phyloP scores from a whole-genome alignment of 768 basidiomycete genomes.

The Dendrothele bispora region DNA sequence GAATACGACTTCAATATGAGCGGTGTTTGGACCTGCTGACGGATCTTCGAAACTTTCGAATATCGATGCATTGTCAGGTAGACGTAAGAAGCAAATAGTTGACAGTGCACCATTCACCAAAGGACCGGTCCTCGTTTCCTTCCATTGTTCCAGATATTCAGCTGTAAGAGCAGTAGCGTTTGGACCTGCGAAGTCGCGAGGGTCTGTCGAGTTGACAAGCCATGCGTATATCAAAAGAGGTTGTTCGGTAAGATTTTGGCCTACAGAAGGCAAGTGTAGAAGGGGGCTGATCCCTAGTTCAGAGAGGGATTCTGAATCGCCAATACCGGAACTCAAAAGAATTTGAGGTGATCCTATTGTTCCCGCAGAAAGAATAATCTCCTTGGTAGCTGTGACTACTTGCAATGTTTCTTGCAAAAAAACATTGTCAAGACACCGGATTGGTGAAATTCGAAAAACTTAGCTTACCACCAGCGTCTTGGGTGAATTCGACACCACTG shows the following conservation, averaged over 20 bases:
- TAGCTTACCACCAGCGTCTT: neutral
- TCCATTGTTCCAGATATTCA: constrained; percentile 15
- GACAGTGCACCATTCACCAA: constrained; percentile 8
- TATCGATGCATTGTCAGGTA: constrained; percentile 12
- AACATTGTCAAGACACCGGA: neutral
- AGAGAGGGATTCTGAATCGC: constrained; percentile 11
- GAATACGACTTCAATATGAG: constrained; percentile 22
- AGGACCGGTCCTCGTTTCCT: constrained; percentile 13
- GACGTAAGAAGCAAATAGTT: constrained; percentile 18
- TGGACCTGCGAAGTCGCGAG: constrained; percentile 7
- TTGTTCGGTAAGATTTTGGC: constrained; percentile 23
- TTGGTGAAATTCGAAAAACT: neutral
- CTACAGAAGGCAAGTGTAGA: constrained; percentile 21
- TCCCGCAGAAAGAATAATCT: constrained; percentile 25
- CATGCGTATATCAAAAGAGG: constrained; percentile 8
- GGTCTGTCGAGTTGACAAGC: constrained; percentile 18
- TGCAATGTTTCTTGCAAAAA: neutral
- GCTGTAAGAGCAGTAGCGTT: constrained; percentile 11
- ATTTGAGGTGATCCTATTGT: constrained; percentile 18
- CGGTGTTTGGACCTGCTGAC: constrained; percentile 16
- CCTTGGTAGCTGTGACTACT: constrained; percentile 13
- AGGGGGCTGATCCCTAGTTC: constrained; percentile 16
- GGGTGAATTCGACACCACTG: constrained; percentile 7
- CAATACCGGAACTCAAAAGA: constrained; percentile 27
- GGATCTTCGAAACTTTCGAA: constrained; percentile 20